Percentiles rank a stretch among this genome's conserved stretches.
phyloP scores from a whole-genome alignment of 192 early-diverging fungal genomes.

The Coemansia erecta region DNA sequence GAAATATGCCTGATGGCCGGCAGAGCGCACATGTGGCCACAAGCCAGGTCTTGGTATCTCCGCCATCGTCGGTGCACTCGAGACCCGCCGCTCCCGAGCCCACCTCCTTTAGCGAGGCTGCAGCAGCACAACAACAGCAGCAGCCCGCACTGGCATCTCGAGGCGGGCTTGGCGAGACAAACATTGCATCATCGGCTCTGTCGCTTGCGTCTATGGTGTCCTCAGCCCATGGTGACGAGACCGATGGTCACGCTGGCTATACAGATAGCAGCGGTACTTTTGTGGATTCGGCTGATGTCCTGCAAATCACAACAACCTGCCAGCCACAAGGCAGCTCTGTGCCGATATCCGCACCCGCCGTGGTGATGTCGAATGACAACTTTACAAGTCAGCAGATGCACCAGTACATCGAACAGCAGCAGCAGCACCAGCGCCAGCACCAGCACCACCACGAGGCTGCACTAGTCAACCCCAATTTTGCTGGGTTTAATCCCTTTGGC shows the following conservation, averaged over 20 bases:
- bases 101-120: not conserved
- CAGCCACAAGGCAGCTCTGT: not conserved
- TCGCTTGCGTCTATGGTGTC: slow-evolving; percentile 27
- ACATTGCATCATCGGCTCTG: slow-evolving; percentile 18
- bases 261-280: slow-evolving; percentile 16
- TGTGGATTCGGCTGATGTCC: slow-evolving; percentile 15
- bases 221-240: slow-evolving; percentile 15
- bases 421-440: slow-evolving; percentile 11
- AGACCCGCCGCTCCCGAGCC: not conserved
- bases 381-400: slow-evolving; percentile 9
- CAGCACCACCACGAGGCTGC: not conserved
- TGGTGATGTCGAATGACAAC: slow-evolving; percentile 1
- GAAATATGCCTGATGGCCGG: too few species aligned
- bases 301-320: slow-evolving; percentile 2
- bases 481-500: not conserved
- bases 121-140: not conserved
- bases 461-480: not conserved
- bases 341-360: not conserved
- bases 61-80: not conserved
- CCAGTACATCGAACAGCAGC: slow-evolving; percentile 11
- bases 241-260: slow-evolving; percentile 7
- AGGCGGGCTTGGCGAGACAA: not conserved
- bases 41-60: slow-evolving; percentile 2
- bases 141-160: not conserved
- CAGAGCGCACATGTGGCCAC: slow-evolving; percentile 15